phyloP scores from a whole-genome alignment of 768 basidiomycete genomes.

The Suillus occidentalis region DNA sequence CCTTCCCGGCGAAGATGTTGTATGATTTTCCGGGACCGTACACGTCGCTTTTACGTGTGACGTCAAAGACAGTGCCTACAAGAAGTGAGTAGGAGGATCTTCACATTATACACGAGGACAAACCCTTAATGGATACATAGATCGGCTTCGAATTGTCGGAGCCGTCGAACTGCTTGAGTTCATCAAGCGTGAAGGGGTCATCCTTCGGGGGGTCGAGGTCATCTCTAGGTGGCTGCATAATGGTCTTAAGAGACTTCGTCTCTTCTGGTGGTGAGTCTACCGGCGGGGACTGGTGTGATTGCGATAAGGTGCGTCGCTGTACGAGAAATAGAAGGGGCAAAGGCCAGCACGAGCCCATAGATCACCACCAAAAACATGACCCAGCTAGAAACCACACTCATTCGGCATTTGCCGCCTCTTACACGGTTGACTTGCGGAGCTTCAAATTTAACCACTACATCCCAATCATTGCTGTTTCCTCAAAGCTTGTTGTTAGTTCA shows the following conservation, averaged over 20 bases:
- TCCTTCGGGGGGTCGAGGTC: conserved; percentile 73
- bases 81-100: conserved; percentile 6
- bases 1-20: conserved; percentile 89
- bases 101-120: conserved; percentile 11
- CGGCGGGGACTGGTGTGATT: conserved; percentile 9
- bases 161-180: conserved; percentile 75
- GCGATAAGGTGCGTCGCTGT: conserved; percentile 14
- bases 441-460: neutral
- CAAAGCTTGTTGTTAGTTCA: neutral
- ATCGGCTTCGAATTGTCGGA: conserved; percentile 65
- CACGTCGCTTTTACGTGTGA: conserved; percentile 79
- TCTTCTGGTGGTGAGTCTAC: conserved; percentile 22
- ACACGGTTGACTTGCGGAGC: neutral
- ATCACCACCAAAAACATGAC: conserved; percentile 24
- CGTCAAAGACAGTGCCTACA: conserved; percentile 89
- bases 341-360: conserved; percentile 31
- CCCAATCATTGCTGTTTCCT: neutral
- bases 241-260: conserved; percentile 45
- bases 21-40: conserved; percentile 85
- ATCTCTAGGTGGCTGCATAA: conserved; percentile 67
- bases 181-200: conserved; percentile 70
- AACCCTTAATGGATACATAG: conserved; percentile 92
- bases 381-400: conserved; percentile 7
- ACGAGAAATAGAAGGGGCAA: conserved; percentile 35
- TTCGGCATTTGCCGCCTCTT: conserved; percentile 6